phyloP scores from a whole-genome alignment of 495 filamentous ascomycete genomes.

The Pyronema domesticum region DNA sequence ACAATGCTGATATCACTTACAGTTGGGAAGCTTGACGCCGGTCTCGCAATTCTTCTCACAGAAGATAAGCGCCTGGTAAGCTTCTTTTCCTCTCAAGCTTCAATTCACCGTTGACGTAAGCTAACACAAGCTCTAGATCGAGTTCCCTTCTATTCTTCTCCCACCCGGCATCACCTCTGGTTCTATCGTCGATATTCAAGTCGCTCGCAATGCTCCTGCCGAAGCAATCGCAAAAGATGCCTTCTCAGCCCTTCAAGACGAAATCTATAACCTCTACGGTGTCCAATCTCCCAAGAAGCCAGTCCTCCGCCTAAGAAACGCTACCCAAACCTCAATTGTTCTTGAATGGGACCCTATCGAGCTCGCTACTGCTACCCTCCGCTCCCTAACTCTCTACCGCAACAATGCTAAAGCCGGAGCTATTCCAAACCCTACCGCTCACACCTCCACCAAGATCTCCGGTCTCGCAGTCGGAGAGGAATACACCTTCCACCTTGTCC shows the following conservation, averaged over 20 bases:
- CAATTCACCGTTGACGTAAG: not conserved
- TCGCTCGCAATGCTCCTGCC: slow-evolving; percentile 65
- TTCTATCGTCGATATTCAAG: slow-evolving; percentile 94
- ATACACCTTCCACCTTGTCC: slow-evolving; percentile 83
- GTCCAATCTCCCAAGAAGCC: slow-evolving; percentile 59
- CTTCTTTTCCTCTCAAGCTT: slow-evolving; percentile 3
- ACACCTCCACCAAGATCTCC: slow-evolving; percentile 87
- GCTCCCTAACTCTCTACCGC: slow-evolving; percentile 74
- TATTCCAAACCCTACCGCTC: slow-evolving; percentile 69
- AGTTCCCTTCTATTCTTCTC: slow-evolving; percentile 95
- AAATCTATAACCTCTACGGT: slow-evolving; percentile 75
- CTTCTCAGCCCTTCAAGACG: slow-evolving; percentile 70
- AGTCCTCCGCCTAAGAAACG: slow-evolving; percentile 76
- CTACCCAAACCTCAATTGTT: slow-evolving; percentile 89
- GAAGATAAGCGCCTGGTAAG: slow-evolving; percentile 90
- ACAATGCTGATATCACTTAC: slow-evolving; percentile 90
- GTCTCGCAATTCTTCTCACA: slow-evolving; percentile 89
- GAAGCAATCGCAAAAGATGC: slow-evolving; percentile 52
- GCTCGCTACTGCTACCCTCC: slow-evolving; percentile 76
- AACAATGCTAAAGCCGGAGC: slow-evolving; percentile 91
- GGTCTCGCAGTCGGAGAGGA: slow-evolving; percentile 91
- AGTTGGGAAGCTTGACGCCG: slow-evolving; percentile 97
- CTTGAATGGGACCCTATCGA: slow-evolving; percentile 96
- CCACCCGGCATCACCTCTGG: slow-evolving; percentile 86
- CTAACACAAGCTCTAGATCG: slow-evolving; percentile 46